These are phyloP conservation scores for Apiospora malaysiana DNA, from an alignment of 2,329 filamentous ascomycete genomes.

Conservation along the genomic window DNA sequence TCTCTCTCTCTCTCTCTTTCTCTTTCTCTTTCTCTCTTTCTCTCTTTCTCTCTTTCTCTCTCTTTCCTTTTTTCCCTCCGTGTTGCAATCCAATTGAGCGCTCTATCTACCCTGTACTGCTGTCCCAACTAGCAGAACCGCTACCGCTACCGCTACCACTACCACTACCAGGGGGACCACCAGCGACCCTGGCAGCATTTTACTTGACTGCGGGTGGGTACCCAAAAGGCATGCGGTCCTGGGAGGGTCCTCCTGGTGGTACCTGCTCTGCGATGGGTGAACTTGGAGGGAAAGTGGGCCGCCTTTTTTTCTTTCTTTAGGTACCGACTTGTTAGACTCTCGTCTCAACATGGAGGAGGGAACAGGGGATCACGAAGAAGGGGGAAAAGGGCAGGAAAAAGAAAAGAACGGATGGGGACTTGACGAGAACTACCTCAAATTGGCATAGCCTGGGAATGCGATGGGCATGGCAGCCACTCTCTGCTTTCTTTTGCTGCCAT, in stretches of 20 bases:
- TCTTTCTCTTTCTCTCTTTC: not conserved
- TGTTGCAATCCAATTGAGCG: not conserved
- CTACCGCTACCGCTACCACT: not conserved
- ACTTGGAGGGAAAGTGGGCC: slow-evolving; percentile 6
- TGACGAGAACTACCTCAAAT: slow-evolving; percentile 1
- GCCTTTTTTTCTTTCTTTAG: slow-evolving; percentile 9
- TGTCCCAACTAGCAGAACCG: slow-evolving; percentile 3
- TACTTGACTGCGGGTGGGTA: not conserved
- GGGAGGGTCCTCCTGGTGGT: slow-evolving; percentile 13
- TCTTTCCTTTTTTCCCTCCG: not conserved
- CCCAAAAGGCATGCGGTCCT: not conserved
- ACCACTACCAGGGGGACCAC: slow-evolving; percentile 6
- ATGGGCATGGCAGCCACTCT: not conserved
- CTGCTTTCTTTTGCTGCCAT: not conserved
- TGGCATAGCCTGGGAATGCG: not conserved
- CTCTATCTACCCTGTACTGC: slow-evolving; percentile 3
- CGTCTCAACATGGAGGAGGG: slow-evolving; percentile 13
- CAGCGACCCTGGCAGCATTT: slow-evolving; percentile 9
- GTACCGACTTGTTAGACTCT: slow-evolving; percentile 16
- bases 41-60: not conserved
- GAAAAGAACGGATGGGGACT: not conserved
- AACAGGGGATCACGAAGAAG: not conserved
- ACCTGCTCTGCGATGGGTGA: slow-evolving; percentile 3
- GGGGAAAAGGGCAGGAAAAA: not conserved
- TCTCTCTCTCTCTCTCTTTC: not conserved